phyloP scores from a whole-genome alignment of 169 alveolate genomes.

The Plasmodium inui region DNA sequence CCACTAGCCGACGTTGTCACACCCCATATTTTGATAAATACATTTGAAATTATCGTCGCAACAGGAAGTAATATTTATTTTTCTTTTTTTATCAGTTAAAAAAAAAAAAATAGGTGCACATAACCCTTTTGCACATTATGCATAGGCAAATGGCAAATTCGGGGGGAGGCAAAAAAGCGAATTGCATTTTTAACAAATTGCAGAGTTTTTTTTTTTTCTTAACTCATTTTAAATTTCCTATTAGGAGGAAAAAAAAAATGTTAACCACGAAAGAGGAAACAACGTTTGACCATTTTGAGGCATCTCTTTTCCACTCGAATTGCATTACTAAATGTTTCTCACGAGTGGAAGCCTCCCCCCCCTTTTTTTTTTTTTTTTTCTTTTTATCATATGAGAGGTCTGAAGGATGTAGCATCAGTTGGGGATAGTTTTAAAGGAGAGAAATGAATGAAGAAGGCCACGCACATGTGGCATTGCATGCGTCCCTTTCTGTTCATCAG shows the following conservation, averaged over 20 bases:
- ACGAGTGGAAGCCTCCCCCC: background rate
- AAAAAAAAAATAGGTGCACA: background rate
- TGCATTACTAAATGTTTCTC: background rate
- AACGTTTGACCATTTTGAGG: background rate
- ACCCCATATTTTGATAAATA: background rate
- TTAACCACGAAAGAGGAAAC: background rate
- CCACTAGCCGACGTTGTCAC: conserved; percentile 2
- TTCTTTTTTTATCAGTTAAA: background rate
- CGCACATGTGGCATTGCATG: background rate
- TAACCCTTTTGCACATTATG: background rate
- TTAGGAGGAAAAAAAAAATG: background rate
- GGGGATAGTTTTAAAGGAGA: background rate
- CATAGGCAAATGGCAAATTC: background rate
- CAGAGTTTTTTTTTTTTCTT: background rate
- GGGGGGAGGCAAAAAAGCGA: background rate
- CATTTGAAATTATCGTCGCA: background rate
- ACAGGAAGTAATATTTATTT: background rate
- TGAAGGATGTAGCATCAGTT: background rate
- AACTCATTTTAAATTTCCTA: background rate
- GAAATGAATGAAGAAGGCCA: background rate
- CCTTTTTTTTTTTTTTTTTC: background rate
- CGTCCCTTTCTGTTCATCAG: background rate
- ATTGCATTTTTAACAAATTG: background rate
- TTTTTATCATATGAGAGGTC: background rate
- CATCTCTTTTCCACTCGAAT: background rate